Evolutionary conservation across 208 protist genomes (phyloP).

Genomic region (Acanthamoeba healyi): DNA sequence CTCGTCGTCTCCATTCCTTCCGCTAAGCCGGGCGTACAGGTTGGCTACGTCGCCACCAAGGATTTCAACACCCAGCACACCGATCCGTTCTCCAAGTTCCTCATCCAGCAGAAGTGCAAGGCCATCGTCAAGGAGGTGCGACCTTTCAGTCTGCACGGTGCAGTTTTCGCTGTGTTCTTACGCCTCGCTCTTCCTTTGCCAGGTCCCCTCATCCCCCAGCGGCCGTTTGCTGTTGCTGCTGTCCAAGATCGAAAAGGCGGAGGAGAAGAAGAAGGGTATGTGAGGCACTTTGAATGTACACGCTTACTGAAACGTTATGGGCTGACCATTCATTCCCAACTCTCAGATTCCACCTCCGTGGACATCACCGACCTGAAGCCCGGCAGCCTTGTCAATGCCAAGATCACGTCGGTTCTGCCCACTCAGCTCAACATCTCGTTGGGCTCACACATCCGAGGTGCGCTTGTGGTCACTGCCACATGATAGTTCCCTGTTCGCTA

Average conservation of each 20-base stretch:
- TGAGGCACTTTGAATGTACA: neutral
- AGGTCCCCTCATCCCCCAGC: neutral
- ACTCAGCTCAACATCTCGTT: constrained; percentile 74
- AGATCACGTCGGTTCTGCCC: constrained; percentile 39
- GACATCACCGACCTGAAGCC: constrained; percentile 41
- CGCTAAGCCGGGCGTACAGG: neutral
- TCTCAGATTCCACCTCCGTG: neutral
- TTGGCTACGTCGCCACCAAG: constrained; percentile 70
- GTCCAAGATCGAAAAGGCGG: constrained; percentile 23
- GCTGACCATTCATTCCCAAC: no score
- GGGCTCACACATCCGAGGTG: constrained; percentile 59
- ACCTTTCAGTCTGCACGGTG: no score
- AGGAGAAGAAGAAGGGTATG: neutral
- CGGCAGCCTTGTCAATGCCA: constrained; percentile 59
- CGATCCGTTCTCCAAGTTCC: constrained; percentile 56
- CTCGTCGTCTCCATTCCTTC: constrained; percentile 48
- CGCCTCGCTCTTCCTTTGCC: neutral
- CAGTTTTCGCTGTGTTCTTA: no score
- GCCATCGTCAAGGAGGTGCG: constrained; percentile 65
- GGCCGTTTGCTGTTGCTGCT: neutral
- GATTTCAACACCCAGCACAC: constrained; percentile 63
- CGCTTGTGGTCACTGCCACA: no score
- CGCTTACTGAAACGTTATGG: no score
- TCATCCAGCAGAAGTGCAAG: constrained; percentile 61
- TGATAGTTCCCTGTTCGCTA: no score